phyloP scores from a whole-genome alignment of 1,284 basidiomycete genomes.

The Rhodotorula sp. region DNA sequence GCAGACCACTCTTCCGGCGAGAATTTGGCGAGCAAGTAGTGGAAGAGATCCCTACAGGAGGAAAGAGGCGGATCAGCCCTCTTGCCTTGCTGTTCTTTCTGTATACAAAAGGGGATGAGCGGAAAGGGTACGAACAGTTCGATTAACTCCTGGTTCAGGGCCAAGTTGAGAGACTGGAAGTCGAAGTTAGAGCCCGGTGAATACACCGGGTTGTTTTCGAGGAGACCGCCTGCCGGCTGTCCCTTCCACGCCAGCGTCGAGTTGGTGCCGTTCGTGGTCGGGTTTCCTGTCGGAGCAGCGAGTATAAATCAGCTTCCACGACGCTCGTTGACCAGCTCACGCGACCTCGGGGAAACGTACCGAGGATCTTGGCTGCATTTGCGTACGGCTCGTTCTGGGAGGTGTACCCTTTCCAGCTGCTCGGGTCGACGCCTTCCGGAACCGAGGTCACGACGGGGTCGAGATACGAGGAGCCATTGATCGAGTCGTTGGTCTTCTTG shows the following conservation, averaged over 20 bases:
- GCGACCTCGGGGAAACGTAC: background rate
- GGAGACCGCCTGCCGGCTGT: slow-evolving; percentile 29
- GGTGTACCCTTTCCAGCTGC: slow-evolving; percentile 10
- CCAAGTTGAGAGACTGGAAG: slow-evolving; percentile 54
- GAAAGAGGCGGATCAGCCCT: background rate
- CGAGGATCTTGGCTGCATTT: slow-evolving; percentile 6
- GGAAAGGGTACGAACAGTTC: slow-evolving; percentile 48
- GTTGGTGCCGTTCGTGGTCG: slow-evolving; percentile 34
- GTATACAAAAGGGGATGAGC: background rate
- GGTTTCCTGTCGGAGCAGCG: background rate
- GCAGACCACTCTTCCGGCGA: slow-evolving; percentile 17
- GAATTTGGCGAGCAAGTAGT: slow-evolving; percentile 61
- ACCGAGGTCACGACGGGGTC: slow-evolving; percentile 15
- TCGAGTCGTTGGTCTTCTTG: background rate
- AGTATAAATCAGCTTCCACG: background rate
- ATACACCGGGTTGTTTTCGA: slow-evolving; percentile 20
- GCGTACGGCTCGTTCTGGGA: slow-evolving; percentile 18
- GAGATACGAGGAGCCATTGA: slow-evolving; percentile 19
- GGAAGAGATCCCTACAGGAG: slow-evolving; percentile 54
- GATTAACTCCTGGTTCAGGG: slow-evolving; percentile 36
- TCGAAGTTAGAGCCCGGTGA: slow-evolving; percentile 55
- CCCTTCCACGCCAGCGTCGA: slow-evolving; percentile 18
- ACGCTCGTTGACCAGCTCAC: background rate
- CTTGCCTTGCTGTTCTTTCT: background rate
- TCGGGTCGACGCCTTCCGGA: slow-evolving; percentile 11